phyloP scores from a whole-genome alignment of 805 yeast species.

The Novakomyces olei region DNA sequence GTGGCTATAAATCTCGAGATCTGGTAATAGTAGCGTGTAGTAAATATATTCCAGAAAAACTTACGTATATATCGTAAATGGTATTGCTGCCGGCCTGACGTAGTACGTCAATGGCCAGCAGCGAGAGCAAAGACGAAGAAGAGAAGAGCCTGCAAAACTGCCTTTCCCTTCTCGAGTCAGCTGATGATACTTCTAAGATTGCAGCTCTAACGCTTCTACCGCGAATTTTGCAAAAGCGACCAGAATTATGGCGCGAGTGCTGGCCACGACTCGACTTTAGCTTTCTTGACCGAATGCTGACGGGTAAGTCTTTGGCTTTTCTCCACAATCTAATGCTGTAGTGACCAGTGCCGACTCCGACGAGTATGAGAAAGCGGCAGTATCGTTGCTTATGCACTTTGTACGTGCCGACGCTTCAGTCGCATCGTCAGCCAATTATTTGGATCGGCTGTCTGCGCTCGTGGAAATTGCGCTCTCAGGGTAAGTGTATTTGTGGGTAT shows the following conservation, averaged over 20 bases:
- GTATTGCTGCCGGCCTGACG: no score
- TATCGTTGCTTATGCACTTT: no score
- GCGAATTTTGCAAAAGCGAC: not conserved
- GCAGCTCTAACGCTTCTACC: constrained; percentile 1
- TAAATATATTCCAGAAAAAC: no score
- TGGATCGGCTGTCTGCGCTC: no score
- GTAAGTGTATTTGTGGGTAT: constrained; percentile 2
- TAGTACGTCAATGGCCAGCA: not conserved
- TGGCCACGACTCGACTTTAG: constrained; percentile 2
- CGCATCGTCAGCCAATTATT: no score
- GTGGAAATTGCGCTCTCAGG: no score
- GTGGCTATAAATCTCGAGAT: not conserved
- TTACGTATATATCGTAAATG: no score
- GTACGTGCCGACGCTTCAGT: no score
- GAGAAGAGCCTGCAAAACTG: constrained; percentile 1
- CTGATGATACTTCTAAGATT: constrained; percentile 2
- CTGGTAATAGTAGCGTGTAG: not conserved
- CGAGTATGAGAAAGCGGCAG: no score
- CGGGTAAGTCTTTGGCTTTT: no score
- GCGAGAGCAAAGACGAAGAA: not conserved
- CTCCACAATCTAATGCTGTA: no score
- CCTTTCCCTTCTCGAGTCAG: not conserved
- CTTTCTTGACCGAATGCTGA: not conserved
- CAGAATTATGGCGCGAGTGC: not conserved
- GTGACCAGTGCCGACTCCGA: no score